phyloP scores from a whole-genome alignment of 306 rosid species.

The Cucurbita moschata region DNA sequence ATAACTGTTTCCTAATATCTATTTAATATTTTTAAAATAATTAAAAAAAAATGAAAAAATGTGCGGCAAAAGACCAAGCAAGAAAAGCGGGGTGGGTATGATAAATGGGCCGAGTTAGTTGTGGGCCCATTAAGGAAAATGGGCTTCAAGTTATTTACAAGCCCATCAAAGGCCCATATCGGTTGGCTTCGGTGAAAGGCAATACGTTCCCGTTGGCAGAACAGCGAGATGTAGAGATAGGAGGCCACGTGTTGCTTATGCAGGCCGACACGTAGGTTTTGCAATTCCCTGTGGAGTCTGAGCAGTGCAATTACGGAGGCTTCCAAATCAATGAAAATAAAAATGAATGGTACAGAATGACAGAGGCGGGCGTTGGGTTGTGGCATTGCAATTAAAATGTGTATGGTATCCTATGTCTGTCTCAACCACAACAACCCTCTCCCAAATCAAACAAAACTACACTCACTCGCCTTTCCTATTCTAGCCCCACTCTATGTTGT shows the following conservation, averaged over 20 bases:
- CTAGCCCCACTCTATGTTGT: neutral
- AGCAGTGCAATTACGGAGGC: neutral
- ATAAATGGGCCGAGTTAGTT: neutral
- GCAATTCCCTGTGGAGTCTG: neutral
- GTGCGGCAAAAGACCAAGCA: neutral
- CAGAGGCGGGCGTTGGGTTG: neutral
- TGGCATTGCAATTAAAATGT: neutral
- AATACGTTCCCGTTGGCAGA: neutral
- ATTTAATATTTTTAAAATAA: no score
- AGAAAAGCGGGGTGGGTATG: neutral
- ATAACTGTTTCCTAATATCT: no score
- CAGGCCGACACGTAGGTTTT: neutral
- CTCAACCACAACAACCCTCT: constrained; percentile 1
- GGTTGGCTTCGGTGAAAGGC: no score
- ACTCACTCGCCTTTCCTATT: neutral
- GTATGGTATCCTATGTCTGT: neutral
- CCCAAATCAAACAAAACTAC: neutral
- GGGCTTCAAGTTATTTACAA: neutral
- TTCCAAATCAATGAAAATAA: neutral
- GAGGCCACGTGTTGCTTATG: neutral
- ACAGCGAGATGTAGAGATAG: neutral
- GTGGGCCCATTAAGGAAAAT: neutral
- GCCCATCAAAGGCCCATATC: neutral
- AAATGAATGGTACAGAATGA: neutral
- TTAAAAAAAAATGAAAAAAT: no score